These are phyloP conservation scores for Incumbomyces delicatus DNA, from an alignment of 2,329 filamentous ascomycete species.

Conservation along the genomic window DNA sequence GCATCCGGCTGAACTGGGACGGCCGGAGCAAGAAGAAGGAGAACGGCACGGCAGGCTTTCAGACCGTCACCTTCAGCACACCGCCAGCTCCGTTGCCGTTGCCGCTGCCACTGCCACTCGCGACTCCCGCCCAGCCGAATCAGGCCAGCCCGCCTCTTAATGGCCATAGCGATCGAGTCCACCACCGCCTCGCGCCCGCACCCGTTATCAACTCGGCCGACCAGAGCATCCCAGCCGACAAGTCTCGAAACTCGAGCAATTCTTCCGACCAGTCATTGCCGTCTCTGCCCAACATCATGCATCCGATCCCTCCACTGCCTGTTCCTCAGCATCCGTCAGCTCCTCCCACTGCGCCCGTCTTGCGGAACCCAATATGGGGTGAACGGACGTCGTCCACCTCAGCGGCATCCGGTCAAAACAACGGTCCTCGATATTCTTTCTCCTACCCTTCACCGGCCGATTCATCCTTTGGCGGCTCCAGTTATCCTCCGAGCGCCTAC, in stretches of 20 bases:
- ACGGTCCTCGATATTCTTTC: background rate
- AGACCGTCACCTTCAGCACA: constrained; percentile 26
- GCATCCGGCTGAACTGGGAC: constrained; percentile 71
- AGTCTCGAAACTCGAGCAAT: background rate
- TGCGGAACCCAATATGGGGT: constrained; percentile 17
- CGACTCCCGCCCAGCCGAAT: constrained; percentile 4
- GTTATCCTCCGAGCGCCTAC: constrained; percentile 13
- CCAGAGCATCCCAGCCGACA: background rate
- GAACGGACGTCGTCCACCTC: constrained; percentile 4
- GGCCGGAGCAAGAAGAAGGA: constrained; percentile 55
- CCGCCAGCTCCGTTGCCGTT: constrained; percentile 1
- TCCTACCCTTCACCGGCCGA: constrained; percentile 6
- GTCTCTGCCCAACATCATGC: constrained; percentile 1
- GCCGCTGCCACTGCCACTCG: constrained; percentile 1
- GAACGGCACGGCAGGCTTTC: constrained; percentile 25
- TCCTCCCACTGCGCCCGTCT: constrained; percentile 14
- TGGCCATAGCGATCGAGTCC: background rate
- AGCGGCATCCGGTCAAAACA: background rate
- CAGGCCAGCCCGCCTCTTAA: background rate
- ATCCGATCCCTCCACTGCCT: constrained; percentile 8
- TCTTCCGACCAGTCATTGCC: constrained; percentile 2
- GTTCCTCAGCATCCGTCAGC: constrained; percentile 9
- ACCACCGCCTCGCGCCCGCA: background rate
- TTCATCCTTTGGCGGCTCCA: constrained; percentile 16
- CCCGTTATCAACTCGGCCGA: background rate